Base-by-base conservation (phyloP, 1,284 basidiomycete species). In the Cryptococcus sp. region DNA sequence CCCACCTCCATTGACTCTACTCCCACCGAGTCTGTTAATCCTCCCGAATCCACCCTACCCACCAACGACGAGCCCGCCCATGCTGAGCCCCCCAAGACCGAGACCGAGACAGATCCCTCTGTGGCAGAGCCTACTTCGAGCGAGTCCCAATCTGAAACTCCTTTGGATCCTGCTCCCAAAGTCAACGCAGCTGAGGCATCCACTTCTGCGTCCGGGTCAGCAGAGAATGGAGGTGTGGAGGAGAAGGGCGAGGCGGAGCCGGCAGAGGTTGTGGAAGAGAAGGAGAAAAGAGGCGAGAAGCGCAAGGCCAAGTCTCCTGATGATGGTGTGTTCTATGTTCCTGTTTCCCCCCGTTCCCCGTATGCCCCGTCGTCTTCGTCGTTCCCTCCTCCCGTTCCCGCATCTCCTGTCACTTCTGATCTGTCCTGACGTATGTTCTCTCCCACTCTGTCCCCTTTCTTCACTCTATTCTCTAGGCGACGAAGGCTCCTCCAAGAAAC, bases 281-380 rank as follows among this genome's bases (percentile, higher is more conserved):
- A 49, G 48, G 62, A 62, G 50, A 72, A 75, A 55, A 56, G 68
- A 16, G 73, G 72, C 16, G 71, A 71, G 53, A 76, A 77, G 68
- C 67, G 75, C 46, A 77, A 77, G 57, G 75, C 75, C 18, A 75
- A 74, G 62, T 64, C 66, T 55, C 70, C 70, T 15, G 75, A 77
- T 59, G 67, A 64, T 28, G 75, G 72, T 72, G 54, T 65, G 73
- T 72, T 48, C 21, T 18, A 35, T 46, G 46, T 50, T 35, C 13
- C 33, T 46, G 40, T 47, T 39, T 40, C 23, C 38, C 15, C 46
- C 28, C 28, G 9, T 42, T 38, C 50, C 15, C 39, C 20, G 45
- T 36, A 16, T 52, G 18, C 11, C 46, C 33, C 50, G 12, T 53
- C 21, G 39, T 43, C 36, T 20, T 46, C 11, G 16, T 13, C 50